Evolutionary conservation across 2,329 filamentous ascomycete species (phyloP).

Genomic region (Stenocarpella maydis): DNA sequence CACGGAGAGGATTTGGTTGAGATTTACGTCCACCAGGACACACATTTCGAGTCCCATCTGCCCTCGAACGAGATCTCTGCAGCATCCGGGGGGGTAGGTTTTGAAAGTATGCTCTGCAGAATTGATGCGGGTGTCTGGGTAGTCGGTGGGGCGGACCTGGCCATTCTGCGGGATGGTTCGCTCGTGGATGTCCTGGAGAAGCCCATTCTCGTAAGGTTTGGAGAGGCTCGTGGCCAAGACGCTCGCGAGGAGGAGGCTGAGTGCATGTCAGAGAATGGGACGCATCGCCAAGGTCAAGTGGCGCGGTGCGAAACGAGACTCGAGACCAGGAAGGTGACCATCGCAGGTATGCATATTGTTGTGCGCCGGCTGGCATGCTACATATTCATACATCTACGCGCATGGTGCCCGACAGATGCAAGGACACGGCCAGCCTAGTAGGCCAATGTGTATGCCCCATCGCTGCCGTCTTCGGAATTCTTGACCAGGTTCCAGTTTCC

Average conservation of each 20-base stretch:
- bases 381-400: background rate
- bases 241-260: slow-evolving; percentile 24
- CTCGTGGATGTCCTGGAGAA: slow-evolving; percentile 19
- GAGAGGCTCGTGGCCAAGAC: background rate
- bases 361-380: background rate
- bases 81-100: slow-evolving; percentile 59
- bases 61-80: slow-evolving; percentile 68
- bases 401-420: background rate
- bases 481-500: background rate
- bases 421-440: background rate
- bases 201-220: slow-evolving; percentile 20
- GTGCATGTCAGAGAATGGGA: background rate
- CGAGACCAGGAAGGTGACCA: background rate
- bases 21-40: slow-evolving; percentile 61
- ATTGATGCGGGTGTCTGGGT: slow-evolving; percentile 51
- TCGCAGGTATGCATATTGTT: background rate
- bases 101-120: slow-evolving; percentile 45
- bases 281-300: slow-evolving; percentile 6
- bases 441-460: background rate
- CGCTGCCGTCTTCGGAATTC: background rate
- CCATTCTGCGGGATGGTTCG: slow-evolving; percentile 52
- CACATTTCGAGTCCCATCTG: slow-evolving; percentile 66
- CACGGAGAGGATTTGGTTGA: background rate
- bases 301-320: background rate
- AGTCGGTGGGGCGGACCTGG: slow-evolving; percentile 51